Percentiles rank a stretch among this genome's conserved stretches.
Conservation (phyloP, 306 rosid species). For the Pyrus bretschneideri region DNA sequence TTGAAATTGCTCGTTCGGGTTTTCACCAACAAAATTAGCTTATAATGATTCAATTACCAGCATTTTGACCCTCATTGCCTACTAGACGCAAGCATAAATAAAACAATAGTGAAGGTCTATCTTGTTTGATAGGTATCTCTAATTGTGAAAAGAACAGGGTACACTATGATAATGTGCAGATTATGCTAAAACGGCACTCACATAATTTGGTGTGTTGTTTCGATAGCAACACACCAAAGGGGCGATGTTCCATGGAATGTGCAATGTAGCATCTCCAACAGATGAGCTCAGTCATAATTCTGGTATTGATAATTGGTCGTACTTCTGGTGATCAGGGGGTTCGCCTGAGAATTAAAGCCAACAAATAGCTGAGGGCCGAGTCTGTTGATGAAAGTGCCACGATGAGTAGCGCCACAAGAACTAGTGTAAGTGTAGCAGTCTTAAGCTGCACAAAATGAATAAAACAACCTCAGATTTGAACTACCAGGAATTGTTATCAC, state of each 20-base stretch:
- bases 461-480: not conserved
- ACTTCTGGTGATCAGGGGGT: conserved; percentile 11
- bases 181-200: not conserved
- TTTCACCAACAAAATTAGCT: no score
- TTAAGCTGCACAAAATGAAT: conserved; percentile 52
- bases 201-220: conserved; percentile 8
- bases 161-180: not conserved
- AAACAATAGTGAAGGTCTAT: no score
- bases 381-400: conserved; percentile 72
- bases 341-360: conserved; percentile 57
- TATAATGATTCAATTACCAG: no score
- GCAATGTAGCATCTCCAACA: no score
- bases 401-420: conserved; percentile 66
- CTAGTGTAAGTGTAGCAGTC: conserved; percentile 76
- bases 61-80: no score
- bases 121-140: not conserved
- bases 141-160: no score
- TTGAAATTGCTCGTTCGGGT: no score
- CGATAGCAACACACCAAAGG: no score
- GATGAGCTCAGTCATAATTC: no score
- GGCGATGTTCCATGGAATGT: no score
- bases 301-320: not conserved
- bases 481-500: not conserved
- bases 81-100: no score
- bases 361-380: conserved; percentile 57